Percentiles rank a stretch among this genome's conserved stretches.
Evolutionary conservation across 192 early-diverging fungal species (phyloP).

Genomic region (Coemansia sp.): DNA sequence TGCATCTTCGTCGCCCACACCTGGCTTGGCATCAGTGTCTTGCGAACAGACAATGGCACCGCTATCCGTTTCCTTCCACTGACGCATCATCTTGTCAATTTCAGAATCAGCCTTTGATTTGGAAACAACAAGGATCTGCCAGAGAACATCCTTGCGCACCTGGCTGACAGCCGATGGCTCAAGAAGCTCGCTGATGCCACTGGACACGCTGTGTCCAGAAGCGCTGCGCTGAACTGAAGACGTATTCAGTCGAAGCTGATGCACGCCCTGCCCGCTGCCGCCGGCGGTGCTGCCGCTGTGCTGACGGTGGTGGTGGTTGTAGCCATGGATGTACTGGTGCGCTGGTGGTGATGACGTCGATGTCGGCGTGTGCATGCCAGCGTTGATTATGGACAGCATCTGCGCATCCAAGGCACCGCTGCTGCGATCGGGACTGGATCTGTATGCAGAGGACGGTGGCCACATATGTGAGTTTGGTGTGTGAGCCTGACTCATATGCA

Average conservation of each 20-base stretch:
- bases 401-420: constrained; percentile 3
- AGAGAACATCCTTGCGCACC: constrained; percentile 51
- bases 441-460: constrained; percentile 24
- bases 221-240: constrained; percentile 50
- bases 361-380: constrained; percentile 36
- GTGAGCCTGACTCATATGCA: constrained; percentile 1
- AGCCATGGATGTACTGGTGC: constrained; percentile 20
- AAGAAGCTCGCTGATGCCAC: constrained; percentile 54
- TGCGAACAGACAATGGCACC: constrained; percentile 39
- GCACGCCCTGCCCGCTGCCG: constrained; percentile 15
- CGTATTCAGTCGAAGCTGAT: constrained; percentile 40
- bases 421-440: constrained; percentile 35
- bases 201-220: constrained; percentile 50
- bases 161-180: constrained; percentile 53
- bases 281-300: constrained; percentile 1
- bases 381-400: constrained; percentile 9
- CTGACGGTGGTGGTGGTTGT: background rate
- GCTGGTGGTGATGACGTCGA: constrained; percentile 47
- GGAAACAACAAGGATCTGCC: constrained; percentile 53
- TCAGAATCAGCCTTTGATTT: constrained; percentile 53
- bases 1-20: constrained; percentile 46
- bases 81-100: constrained; percentile 50
- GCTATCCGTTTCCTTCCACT: constrained; percentile 45
- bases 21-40: constrained; percentile 37
- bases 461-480: constrained; percentile 20